A percentile compares a stretch with the other conserved stretches of the same genome.
Conservation (phyloP, 306 rosid species). For the Prunus campanulata region DNA sequence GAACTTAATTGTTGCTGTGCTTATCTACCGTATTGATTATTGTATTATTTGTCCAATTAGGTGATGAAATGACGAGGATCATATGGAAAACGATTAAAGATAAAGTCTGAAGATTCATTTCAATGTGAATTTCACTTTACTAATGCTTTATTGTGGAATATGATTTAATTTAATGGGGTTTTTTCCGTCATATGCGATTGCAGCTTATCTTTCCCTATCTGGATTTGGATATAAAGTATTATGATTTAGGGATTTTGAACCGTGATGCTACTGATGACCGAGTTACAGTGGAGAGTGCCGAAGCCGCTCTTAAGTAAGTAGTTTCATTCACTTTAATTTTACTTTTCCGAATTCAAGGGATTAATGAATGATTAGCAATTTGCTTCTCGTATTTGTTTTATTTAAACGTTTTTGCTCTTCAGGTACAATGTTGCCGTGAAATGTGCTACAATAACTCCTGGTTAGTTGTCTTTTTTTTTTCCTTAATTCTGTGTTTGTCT, state of each 20-base stretch:
- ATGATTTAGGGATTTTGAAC: constrained; percentile 80
- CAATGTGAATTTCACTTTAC: background rate
- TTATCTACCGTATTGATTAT: background rate
- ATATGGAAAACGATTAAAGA: constrained; percentile 86
- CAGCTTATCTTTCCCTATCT: constrained; percentile 86
- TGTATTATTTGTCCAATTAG: constrained; percentile 28
- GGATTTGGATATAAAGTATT: constrained; percentile 89
- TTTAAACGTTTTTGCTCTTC: constrained; percentile 25
- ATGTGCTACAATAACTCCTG: constrained; percentile 97
- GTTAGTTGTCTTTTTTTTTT: constrained; percentile 41
- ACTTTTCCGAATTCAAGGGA: background rate
- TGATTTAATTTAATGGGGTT: constrained; percentile 6
- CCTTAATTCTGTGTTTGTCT: constrained; percentile 2
- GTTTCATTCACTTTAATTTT: background rate
- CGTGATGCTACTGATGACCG: constrained; percentile 85
- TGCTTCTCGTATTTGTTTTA: constrained; percentile 1
- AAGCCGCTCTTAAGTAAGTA: constrained; percentile 84
- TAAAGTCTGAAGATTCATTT: constrained; percentile 43
- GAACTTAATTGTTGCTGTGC: background rate
- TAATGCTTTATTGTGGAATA: background rate
- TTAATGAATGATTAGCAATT: background rate
- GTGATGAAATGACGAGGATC: constrained; percentile 96
- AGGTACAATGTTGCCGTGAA: constrained; percentile 96
- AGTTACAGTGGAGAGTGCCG: constrained; percentile 90
- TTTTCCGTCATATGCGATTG: constrained; percentile 24